Evolutionary conservation across 129 eudicot genomes (phyloP), one percentile per base, ranked within the genome.

Genomic region (Solidago caesia): DNA sequence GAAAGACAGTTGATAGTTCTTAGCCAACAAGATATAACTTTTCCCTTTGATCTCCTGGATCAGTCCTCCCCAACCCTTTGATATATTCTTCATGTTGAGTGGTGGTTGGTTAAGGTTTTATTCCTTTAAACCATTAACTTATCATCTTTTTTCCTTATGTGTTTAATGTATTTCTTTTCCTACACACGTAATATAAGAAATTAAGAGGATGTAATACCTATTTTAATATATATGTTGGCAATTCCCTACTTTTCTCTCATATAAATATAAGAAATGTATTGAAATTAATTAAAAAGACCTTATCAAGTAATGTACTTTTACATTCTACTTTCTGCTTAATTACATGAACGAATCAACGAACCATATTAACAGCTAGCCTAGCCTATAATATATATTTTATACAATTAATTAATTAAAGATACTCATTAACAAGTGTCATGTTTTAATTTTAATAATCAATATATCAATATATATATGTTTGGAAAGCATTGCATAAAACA

Each of bases 11-110:
- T 33, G 2, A 53, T 16, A 33, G 29, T 56, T 56, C 61, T 56
- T 56, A 56, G 61, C 29, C 61, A 56, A 63, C 68, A 63, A 63
- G 68, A 39, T 63, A 29, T 62, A 63, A 63, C 68, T 63, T 63
- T 63, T 39, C 21, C 47, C 47, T 63, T 41, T 63, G 21, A 39
- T 63, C 47, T 63, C 47, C 68, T 63, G 21, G 21, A 21, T 21
- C 25, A 33, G 39, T 33, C 39, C 39, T 33, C 68, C 47, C 47
- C 68, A 63, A 63, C 68, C 47, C 68, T 63, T 27, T 63, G 68
- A 33, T 33, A 33, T 33, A 63, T 63, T 63, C 68, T 63, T 41
- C 68, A 63, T 2, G 68, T 13, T 63, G 46, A 63, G 26, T 39
- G 68, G 68, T 63, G 42, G 26, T 41, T 44, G 47, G 13, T 39